These are phyloP conservation scores for Lentinula aciculospora DNA, from an alignment of 768 basidiomycete genomes.

Conservation along the genomic window DNA sequence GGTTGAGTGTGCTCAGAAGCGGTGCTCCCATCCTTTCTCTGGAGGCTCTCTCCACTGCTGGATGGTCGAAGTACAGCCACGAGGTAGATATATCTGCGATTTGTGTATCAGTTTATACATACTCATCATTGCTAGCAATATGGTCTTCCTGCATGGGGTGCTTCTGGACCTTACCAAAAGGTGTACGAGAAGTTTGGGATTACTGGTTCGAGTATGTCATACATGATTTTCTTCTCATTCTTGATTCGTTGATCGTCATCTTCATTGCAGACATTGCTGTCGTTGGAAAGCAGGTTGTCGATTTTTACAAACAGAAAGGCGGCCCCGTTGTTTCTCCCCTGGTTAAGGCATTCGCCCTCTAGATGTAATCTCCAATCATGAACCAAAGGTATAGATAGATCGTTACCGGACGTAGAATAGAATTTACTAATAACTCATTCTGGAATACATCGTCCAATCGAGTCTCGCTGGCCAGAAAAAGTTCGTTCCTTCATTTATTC, in stretches of 20 bases:
- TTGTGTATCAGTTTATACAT: slow-evolving; percentile 9
- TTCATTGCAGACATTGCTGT: slow-evolving; percentile 59
- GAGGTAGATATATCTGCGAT: slow-evolving; percentile 42
- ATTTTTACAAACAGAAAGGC: slow-evolving; percentile 82
- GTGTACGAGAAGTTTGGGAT: slow-evolving; percentile 90
- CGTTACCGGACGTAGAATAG: not conserved
- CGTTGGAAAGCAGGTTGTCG: slow-evolving; percentile 81
- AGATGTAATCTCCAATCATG: not conserved
- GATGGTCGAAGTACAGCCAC: slow-evolving; percentile 89
- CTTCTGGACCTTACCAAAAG: slow-evolving; percentile 85
- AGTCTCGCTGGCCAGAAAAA: too few species aligned
- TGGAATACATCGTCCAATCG: too few species aligned
- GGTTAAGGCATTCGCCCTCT: slow-evolving; percentile 52
- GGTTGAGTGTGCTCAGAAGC: slow-evolving; percentile 77
- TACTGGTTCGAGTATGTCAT: slow-evolving; percentile 60
- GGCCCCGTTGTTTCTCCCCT: slow-evolving; percentile 68
- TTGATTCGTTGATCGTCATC: not conserved
- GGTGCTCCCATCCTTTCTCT: slow-evolving; percentile 88
- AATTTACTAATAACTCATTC: not conserved
- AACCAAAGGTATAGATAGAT: not conserved
- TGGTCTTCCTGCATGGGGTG: slow-evolving; percentile 73
- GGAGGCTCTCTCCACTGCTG: slow-evolving; percentile 77
- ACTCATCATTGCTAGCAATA: slow-evolving; percentile 43
- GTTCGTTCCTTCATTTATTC: too few species aligned
- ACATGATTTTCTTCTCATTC: slow-evolving; percentile 14